Evolutionary conservation across 139 green algal genomes (phyloP), one percentile per base, ranked within the genome.

Genomic region (Closterium sp.): DNA sequence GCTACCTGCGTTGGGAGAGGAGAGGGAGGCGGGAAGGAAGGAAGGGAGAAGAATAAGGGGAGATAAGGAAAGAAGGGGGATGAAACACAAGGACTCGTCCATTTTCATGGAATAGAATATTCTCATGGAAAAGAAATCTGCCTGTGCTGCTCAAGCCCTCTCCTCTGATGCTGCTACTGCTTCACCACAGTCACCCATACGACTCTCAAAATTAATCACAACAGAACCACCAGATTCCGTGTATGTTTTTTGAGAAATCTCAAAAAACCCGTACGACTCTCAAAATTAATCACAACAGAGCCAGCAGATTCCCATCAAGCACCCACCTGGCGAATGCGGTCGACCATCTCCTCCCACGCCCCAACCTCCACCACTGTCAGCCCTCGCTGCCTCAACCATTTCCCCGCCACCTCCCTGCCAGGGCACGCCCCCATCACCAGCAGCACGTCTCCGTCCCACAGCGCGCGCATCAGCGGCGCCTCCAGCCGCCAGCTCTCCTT

Each of bases 361-460:
- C 28, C 85, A 27, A 87, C 85, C 85, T 87, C 85, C 85, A 29
- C n/a, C 85, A 87, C n/a, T 0, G 28, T 31, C 21, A 87, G 85
- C n/a, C 85, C 85, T 24, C 28, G 24, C n/a, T 87, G 85, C 85
- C 28, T 31, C 2, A 89, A 29, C 86, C 86, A 89, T 6, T 38
- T 42, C 28, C 21, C 30, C 29, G 30, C 86, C 29, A 42, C 30
- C 21, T 89, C 29, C 10, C 86, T 30, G 31, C 28, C 86, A 11
- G 30, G 86, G 28, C 85, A 30, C 29, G 10, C 29, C 31, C 11
- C 30, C 86, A 89, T 89, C 29, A 31, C 86, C 29, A 89, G 31
- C 29, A 89, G 86, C 86, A 89, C 86, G 28, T 89, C 29, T 3
- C 86, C 86, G 2, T 38, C 86, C 86, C 86, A 89, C 21, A 89